These are phyloP conservation scores for Colletotrichum siamense DNA, from an alignment of 2,329 filamentous ascomycete genomes.

Conservation along the genomic window DNA sequence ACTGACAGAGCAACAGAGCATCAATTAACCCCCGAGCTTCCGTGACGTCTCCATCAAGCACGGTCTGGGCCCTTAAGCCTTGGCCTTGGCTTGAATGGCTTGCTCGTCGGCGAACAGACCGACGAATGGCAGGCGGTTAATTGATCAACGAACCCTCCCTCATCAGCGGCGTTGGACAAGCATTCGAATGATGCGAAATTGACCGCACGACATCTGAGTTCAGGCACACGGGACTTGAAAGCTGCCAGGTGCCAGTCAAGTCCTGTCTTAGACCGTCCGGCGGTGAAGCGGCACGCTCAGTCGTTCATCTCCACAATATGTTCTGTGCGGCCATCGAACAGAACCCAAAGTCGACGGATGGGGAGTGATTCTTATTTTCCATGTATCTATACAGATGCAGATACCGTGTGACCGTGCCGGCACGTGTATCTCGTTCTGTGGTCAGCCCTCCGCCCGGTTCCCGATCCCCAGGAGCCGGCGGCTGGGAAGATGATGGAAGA, in stretches of 20 bases:
- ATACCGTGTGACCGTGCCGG: neutral
- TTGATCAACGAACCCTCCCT: neutral
- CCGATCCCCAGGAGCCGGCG: neutral
- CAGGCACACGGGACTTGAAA: neutral
- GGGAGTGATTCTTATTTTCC: neutral
- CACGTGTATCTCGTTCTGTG: constrained; percentile 13
- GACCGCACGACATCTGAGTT: constrained; percentile 1
- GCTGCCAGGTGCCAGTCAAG: constrained; percentile 16
- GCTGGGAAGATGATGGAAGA: neutral
- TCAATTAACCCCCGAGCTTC: neutral
- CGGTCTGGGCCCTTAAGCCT: constrained; percentile 3
- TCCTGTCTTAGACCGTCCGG: constrained; percentile 15
- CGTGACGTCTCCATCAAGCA: constrained; percentile 1
- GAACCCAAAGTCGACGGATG: neutral
- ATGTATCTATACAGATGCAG: neutral
- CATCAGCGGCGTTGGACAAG: constrained; percentile 18
- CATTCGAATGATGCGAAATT: constrained; percentile 14
- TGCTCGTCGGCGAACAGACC: constrained; percentile 7
- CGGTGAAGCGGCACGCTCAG: constrained; percentile 20
- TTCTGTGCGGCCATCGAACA: constrained; percentile 1
- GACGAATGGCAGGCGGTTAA: neutral
- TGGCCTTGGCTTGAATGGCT: neutral
- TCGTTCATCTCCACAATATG: constrained; percentile 19
- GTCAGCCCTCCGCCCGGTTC: neutral
- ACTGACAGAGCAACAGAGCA: constrained; percentile 9